Evolutionary conservation across 208 protist genomes (phyloP).

Genomic region (Acanthamoeba culbertsoni): DNA sequence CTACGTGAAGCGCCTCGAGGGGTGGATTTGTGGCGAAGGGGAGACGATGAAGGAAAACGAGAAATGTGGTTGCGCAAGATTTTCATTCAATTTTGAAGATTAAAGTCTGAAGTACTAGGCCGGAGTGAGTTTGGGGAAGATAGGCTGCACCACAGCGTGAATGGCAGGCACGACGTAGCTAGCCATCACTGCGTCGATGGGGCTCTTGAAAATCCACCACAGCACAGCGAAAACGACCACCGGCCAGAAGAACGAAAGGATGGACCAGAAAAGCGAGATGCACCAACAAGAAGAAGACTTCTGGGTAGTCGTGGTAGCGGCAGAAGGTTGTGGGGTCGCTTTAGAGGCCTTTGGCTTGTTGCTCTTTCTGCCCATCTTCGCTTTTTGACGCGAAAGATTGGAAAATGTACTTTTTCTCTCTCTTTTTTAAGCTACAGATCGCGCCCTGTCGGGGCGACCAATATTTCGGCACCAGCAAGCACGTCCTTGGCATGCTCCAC

Average conservation of each 20-base stretch:
- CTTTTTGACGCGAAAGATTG: too few species aligned
- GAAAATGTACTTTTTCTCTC: too few species aligned
- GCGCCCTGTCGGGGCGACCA: too few species aligned
- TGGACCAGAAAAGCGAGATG: background rate
- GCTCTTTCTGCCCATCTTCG: background rate
- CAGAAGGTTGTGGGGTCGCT: too few species aligned
- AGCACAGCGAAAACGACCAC: background rate
- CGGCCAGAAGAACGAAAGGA: background rate
- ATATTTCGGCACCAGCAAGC: too few species aligned
- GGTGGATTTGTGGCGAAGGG: background rate
- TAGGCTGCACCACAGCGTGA: background rate
- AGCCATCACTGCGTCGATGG: background rate
- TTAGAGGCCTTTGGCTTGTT: background rate
- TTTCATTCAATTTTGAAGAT: background rate
- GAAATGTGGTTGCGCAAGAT: background rate
- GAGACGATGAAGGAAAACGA: too few species aligned
- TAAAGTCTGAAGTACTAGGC: background rate
- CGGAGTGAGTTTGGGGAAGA: background rate
- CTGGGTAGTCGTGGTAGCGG: background rate
- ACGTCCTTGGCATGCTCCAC: too few species aligned
- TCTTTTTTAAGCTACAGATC: too few species aligned
- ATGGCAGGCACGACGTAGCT: background rate
- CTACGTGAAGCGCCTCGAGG: background rate
- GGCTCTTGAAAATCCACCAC: background rate
- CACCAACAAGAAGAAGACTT: background rate